Conservation (phyloP, 140 eudicot genomes). For the Anethum foeniculum region DNA sequence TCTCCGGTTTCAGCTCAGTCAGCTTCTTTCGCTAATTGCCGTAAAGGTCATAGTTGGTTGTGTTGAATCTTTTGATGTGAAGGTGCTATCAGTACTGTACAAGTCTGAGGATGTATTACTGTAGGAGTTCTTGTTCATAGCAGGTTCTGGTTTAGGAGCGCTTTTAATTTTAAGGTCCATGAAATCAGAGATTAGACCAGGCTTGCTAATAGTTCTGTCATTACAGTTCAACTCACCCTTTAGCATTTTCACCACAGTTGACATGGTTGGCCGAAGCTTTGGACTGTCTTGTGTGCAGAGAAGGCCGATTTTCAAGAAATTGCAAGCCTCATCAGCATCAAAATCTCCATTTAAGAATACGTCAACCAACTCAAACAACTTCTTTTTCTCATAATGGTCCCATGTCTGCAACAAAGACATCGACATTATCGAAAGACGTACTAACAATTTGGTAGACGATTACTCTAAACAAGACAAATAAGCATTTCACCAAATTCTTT, state of each 20-base stretch:
- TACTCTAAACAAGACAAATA: not conserved
- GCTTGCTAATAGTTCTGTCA: conserved; percentile 47
- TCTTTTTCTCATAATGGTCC: conserved; percentile 59
- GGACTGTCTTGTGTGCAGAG: conserved; percentile 91
- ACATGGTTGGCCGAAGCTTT: conserved; percentile 86
- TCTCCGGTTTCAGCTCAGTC: not conserved
- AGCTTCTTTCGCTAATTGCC: conserved; percentile 30
- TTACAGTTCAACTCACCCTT: conserved; percentile 38
- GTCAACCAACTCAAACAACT: conserved; percentile 58
- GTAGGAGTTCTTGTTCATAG: conserved; percentile 12
- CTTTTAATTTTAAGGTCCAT: conserved; percentile 68
- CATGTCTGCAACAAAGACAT: conserved; percentile 50
- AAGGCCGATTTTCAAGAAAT: conserved; percentile 73
- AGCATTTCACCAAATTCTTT: not conserved
- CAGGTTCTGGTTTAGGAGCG: conserved; percentile 28
- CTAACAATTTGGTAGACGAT: not conserved
- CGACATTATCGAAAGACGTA: not conserved
- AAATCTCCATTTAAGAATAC: conserved; percentile 51
- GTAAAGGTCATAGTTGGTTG: conserved; percentile 49
- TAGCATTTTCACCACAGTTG: conserved; percentile 75
- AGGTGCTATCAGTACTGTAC: conserved; percentile 26
- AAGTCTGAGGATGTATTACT: conserved; percentile 34
- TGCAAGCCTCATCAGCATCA: conserved; percentile 75
- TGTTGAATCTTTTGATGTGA: conserved; percentile 40
- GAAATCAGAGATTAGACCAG: conserved; percentile 85